Evolutionary conservation across 371 early-diverging fungal genomes (phyloP), one percentile per base, ranked within the genome.

Genomic region (Mucor indicus): DNA sequence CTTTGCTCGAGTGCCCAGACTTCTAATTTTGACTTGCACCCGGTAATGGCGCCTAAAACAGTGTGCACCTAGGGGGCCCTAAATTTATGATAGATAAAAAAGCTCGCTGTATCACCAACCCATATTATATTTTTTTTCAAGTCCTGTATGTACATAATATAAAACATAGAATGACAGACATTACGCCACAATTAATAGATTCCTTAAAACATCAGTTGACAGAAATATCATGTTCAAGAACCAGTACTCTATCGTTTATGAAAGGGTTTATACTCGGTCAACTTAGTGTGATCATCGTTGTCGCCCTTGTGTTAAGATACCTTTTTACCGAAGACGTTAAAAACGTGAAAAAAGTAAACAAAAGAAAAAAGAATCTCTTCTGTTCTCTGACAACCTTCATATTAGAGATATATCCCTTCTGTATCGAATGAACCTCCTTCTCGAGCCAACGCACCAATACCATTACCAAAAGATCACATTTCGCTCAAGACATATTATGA

Each of bases 231-330:
- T 72, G 68, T 25, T 24, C 52, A 30, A 57, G 59, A 17, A 57
- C 47, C 23, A 67, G 56, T 27, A 50, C 62, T 3, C 17, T 61
- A 15, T 75, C 78, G 1, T 82, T 82, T 47, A 50, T 80, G 1
- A 65, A 73, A 30, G 86, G 86, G 0, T 71, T 86, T 24, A 53
- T 86, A 23, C 60, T 86, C 9, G 86, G 86, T 11, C 84, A 84
- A 57, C 33, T 80, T 0, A 76, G 75, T 24, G 70, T 84, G 7
- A 60, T 86, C 23, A 17, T 81, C 6, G 48, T 86, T 10, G 72
- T 84, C 33, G 54, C 76, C 19, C 63, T 80, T 23, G 77, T 73
- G 22, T 57, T 86, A 42, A 75, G 79, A 27, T 86, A 80, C 47
- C 57, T 84, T 15, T 67, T 86, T 24, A 67, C 84, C 46, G 86